These are phyloP conservation scores for Salix suchowensis DNA, from an alignment of 345 rosid species.

Conservation along the genomic window DNA sequence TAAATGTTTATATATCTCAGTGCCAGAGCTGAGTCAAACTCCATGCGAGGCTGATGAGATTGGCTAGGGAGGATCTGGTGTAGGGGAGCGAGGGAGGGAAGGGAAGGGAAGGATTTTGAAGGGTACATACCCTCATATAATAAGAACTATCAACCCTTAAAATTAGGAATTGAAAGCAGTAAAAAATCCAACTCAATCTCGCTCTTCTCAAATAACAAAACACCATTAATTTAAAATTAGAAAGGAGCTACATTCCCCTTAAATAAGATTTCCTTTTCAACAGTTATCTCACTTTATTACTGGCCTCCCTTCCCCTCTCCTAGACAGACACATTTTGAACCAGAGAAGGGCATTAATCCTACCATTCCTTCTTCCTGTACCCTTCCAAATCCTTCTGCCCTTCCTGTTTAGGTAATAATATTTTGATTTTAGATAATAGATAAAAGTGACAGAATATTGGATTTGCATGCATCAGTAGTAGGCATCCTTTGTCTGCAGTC, in stretches of 20 bases:
- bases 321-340: neutral
- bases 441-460: neutral
- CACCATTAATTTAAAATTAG: neutral
- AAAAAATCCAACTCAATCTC: neutral
- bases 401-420: neutral
- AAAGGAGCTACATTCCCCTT: neutral
- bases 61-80: neutral
- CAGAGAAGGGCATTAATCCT: neutral
- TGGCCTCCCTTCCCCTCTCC: neutral
- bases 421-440: neutral
- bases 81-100: neutral
- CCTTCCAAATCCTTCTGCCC: neutral
- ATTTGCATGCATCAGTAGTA: neutral
- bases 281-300: neutral
- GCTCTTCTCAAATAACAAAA: neutral
- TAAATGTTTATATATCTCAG: neutral
- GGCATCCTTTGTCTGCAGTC: neutral
- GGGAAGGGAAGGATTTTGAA: neutral
- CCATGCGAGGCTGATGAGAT: neutral
- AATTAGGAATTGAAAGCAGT: neutral
- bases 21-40: neutral
- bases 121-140: neutral
- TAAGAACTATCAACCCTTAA: neutral
- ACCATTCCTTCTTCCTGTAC: neutral
- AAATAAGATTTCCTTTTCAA: neutral